Base-by-base conservation (phyloP, 768 basidiomycete genomes). In the Dioszegia crocea region DNA sequence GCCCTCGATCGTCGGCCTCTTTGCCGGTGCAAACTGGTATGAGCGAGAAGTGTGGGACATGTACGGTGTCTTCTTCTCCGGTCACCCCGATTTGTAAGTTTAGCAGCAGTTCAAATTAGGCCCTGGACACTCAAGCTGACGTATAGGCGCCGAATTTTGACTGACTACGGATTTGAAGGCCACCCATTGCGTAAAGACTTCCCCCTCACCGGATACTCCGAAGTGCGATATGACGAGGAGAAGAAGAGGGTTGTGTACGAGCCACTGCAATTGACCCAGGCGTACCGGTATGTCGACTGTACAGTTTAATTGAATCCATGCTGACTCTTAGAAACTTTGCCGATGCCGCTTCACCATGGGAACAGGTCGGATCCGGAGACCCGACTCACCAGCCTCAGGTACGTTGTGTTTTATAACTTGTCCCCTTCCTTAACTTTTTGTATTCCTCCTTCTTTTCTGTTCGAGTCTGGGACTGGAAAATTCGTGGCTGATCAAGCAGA, bases 31-130 rank as follows among this genome's bases (percentile, higher is more conserved):
- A 5, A 90, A 99, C 73, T 99, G 96, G 96, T 97, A 96, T 76
- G 96, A 99, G 79, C 83, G 96, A 59, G 96, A 99, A 78, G 86
- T 89, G 27, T 99, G 94, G 93, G 96, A 99, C 80, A 83, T 99
- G 78, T 99, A 81, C 73, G 96, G 96, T 44, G 88, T 99, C 46
- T 96, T 91, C 82, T 99, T 99, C 82, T 85, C 85, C 61, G 88
- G 85, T 48, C 96, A 99, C 78, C 96, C 96, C 21, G 96, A 99
- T 78, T 83, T 99, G 88, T 92, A 74, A 68, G 89, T 84, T 43
- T 14, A 65, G 14, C 31, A 30, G 59, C 30, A 30, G 48, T 39
- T 4, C 31, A 24, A 10, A 6, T 19, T 21, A 21, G 44, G 4
- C 50, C 19, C 21, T 16, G 23, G 23, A 16, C 27, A 46, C 33